Evolutionary conservation across 2,329 filamentous ascomycete species (phyloP), one percentile per base, ranked within the genome.

Genomic region (Fusarium sp.): DNA sequence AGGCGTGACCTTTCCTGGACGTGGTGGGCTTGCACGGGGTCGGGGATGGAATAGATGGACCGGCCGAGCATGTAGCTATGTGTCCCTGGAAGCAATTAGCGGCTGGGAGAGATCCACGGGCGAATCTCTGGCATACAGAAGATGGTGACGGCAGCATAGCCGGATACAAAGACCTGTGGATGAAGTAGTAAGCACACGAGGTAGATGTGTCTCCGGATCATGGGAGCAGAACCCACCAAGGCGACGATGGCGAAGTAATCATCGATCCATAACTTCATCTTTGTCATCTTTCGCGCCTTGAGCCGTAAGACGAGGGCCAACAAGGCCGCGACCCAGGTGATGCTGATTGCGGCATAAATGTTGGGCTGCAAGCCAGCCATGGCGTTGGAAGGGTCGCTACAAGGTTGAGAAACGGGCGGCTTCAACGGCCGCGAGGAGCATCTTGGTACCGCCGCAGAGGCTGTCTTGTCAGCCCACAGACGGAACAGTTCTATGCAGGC

Each of bases 251-350:
- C 50, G 11, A 68, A 53, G 19, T 66, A 67, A 13, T 70, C 65
- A 4, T 70, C 67, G 35, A 61, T 59, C 67, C 67, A 70, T n/a
- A 66, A 31, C 8, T 39, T 53, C n/a, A 63, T 60, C 19, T 66
- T 69, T 0, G 53, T 70, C 58, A 70, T 61, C 3, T 61, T 48
- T 3, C 67, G 49, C 0, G 67, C 67, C 9, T 58, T 53, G 4
- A 70, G 41, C 4, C 68, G 53, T 4, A 70, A 23, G 7, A 57
- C 1, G 3, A 70, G 32, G 2, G 62, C 58, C 6, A 63, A 10
- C 11, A 63, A 17, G 7, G 66, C 67, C 2, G 52, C 59, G 9
- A 33, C 9, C 59, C 51, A 70, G 14, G 68, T 68, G 25, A 70
- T 58, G 27, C 31, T 54, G 15, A 65, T 49, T 3, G 57, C 52